Percentiles rank a stretch among this genome's conserved stretches.
These are phyloP conservation scores for Babesia ovata DNA, from an alignment of 169 alveolate genomes.

Conservation along the genomic window DNA sequence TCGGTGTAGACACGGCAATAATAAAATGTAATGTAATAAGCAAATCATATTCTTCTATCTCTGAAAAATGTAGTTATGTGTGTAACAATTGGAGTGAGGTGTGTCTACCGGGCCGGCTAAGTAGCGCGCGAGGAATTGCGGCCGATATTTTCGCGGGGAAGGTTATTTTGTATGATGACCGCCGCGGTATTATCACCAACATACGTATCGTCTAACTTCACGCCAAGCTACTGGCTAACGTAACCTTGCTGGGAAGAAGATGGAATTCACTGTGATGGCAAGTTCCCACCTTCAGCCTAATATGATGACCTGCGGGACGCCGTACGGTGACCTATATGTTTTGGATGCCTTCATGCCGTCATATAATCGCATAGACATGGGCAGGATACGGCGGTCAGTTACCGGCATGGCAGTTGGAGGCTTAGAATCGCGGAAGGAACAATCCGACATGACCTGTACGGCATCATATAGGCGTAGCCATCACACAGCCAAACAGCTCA, in stretches of 20 bases:
- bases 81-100: no score
- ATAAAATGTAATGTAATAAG: no score
- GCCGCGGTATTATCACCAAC: no score
- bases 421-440: not conserved
- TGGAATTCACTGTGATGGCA: conserved; percentile 34
- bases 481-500: not conserved
- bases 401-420: not conserved
- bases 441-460: not conserved
- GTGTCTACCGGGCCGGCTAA: no score
- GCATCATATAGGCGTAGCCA: not conserved
- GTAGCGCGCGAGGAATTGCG: no score
- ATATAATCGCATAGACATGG: conserved; percentile 9
- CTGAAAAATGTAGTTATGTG: no score
- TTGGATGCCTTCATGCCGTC: conserved; percentile 13
- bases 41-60: no score
- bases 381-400: not conserved
- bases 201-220: no score
- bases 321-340: conserved; percentile 7
- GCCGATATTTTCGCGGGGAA: no score
- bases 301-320: conserved; percentile 18
- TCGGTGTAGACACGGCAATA: no score
- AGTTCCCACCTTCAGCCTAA: conserved; percentile 31
- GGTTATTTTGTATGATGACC: no score
- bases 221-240: not conserved
- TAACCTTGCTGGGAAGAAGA: not conserved